Evolutionary conservation across 2,329 filamentous ascomycete species (phyloP), one percentile per base, ranked within the genome.

Genomic region (Cordyceps cicadae): DNA sequence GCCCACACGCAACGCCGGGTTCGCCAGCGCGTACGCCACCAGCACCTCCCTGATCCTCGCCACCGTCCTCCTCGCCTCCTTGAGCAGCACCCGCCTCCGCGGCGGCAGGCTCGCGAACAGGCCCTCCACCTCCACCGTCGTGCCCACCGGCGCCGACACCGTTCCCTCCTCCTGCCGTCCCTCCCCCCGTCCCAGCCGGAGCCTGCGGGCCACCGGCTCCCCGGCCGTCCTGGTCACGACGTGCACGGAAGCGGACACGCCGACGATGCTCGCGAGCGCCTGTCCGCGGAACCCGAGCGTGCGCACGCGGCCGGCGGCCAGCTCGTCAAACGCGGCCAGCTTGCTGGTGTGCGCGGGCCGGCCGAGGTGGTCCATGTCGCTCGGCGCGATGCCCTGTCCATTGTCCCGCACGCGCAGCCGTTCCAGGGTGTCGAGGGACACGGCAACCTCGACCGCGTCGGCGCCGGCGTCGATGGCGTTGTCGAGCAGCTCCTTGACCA

Each of bases 281-380:
- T 90, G 84, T 21, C 89, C 89, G 41, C 89, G 82, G 68, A 92
- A 93, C 2, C 89, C 89, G n/a, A 92, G 78, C 37, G 80, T 86
- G 49, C 74, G 76, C 1, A 81, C 80, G 8, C 81, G 84, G 21
- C 86, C 73, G 1, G 68, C 70, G 55, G 74, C 76, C 43, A 92
- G 74, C 54, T 92, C 87, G 0, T 83, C 78, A 61, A 88, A 82
- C n/a, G 75, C 76, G 54, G 74, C 76, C 49, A 92, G 78, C 73
- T 92, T 93, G 77, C 87, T 92, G 1, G 89, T 92, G 67, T 88
- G 82, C 34, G 86, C 83, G n/a, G 79, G 79, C 58, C 80, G 80
- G n/a, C 87, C 88, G 2, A 90, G 76, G 5, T 79, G 70, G 17
- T 80, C 72, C 43, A 86, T 83, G 68, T 92, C 88, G 29, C 81